Evolutionary conservation across 108 stramenopile species (phyloP).

Genomic region (Ochromonas danica): DNA sequence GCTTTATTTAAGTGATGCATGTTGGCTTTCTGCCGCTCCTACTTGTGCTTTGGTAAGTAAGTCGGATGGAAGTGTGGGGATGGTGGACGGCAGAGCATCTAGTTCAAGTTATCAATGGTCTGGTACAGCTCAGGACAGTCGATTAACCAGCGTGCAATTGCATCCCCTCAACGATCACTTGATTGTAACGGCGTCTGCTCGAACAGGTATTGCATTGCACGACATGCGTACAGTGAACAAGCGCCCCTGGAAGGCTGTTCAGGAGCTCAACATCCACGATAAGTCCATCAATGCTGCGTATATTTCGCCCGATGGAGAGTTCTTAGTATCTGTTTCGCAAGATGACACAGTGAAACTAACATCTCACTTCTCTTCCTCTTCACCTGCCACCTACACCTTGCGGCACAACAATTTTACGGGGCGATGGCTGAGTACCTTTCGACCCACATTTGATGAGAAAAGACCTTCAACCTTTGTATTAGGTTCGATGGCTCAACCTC

Average conservation of each 20-base stretch:
- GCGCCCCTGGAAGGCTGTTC: neutral
- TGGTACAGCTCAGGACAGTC: constrained; percentile 1
- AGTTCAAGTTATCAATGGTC: constrained; percentile 1
- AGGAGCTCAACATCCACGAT: neutral
- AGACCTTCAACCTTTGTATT: constrained; percentile 17
- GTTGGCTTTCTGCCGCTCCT: neutral
- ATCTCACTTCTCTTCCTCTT: neutral
- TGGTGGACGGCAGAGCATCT: constrained; percentile 24
- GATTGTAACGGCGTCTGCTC: constrained; percentile 2
- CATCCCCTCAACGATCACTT: constrained; percentile 36
- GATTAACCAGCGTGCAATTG: constrained; percentile 5
- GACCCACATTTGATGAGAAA: constrained; percentile 37
- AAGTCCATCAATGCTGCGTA: constrained; percentile 35
- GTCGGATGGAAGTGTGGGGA: constrained; percentile 20
- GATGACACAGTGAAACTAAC: constrained; percentile 32
- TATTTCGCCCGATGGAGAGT: constrained; percentile 27
- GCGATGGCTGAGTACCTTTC: constrained; percentile 38
- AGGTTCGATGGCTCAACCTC: constrained; percentile 32
- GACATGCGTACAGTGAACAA: constrained; percentile 20
- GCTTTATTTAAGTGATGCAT: constrained; percentile 32
- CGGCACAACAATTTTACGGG: constrained; percentile 41
- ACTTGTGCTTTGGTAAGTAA: neutral
- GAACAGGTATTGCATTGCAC: neutral
- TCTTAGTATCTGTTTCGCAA: constrained; percentile 31
- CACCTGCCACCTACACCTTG: neutral